Evolutionary conservation across 345 rosid genomes (phyloP), one percentile per base, ranked within the genome.

Genomic region (Pugionium dolabratum): DNA sequence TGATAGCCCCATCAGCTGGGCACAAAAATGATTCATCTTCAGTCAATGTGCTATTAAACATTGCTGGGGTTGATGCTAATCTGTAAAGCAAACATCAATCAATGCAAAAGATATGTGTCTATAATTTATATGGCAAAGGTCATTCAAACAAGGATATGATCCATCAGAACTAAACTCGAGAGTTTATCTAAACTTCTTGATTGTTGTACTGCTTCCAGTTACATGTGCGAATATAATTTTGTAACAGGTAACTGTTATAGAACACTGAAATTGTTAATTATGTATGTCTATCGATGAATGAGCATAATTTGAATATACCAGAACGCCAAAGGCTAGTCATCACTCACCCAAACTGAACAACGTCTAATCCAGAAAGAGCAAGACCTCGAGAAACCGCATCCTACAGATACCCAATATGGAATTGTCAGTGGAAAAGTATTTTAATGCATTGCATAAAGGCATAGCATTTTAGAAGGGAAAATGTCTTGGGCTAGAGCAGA

Each of bases 61-160:
- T 94, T 57, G 99, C 99, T n/a, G 99, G 99, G 47, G 99, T 94
- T 55, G 99, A 94, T 47, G 99, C 95, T 79, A 94, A 79, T 64
- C 97, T 94, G 69, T 48, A 77, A 40, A 57, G 27, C 3, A 56
- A 57, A 63, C 36, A 49, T 55, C 35, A 67, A 53, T 2, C 49
- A 3, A 43, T 64, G 46, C 54, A 31, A 62, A 6, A 30, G 44
- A 51, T 59, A n/a, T 51, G 37, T 4, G 29, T 57, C 7, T 18
- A 18, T 64, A 18, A 41, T 25, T 33, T 55, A 11, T 11, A 44
- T 4, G 4, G 9, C 18, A 54, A 2, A 29, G 6, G 41, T 54
- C 18, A 8, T 54, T 71, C 50, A 70, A 61, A 54, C 30, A 63
- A 47, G 9, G 11, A 35, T 61, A 34, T 26, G 40, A 44, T 5